These are phyloP conservation scores for Scytalidium sp. DNA, from an alignment of 2,329 filamentous ascomycete species.

Conservation along the genomic window DNA sequence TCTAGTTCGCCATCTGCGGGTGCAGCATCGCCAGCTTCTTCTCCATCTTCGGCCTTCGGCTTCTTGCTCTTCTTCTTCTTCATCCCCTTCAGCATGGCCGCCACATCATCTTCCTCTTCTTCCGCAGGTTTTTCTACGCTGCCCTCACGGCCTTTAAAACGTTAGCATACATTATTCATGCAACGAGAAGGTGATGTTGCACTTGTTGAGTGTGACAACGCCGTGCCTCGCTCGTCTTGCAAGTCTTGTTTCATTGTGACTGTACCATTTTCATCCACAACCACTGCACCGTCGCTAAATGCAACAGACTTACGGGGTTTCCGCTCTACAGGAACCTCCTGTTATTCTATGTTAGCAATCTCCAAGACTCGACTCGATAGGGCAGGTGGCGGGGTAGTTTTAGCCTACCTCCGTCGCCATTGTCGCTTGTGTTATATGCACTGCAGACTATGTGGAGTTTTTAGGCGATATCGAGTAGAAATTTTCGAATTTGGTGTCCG, in stretches of 20 bases:
- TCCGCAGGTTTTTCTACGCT: slow-evolving; percentile 26
- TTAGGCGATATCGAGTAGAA: not conserved
- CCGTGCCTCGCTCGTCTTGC: slow-evolving; percentile 73
- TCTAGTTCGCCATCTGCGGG: slow-evolving; percentile 47
- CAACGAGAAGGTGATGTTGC: slow-evolving; percentile 49
- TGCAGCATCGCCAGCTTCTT: slow-evolving; percentile 54
- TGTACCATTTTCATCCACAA: slow-evolving; percentile 87
- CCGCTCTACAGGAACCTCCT: slow-evolving; percentile 42
- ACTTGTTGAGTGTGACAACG: slow-evolving; percentile 74
- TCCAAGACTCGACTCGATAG: not conserved
- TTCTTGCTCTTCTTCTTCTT: slow-evolving; percentile 91
- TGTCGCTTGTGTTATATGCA: not conserved
- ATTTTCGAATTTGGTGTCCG: not conserved
- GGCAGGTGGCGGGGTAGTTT: not conserved
- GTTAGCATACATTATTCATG: not conserved
- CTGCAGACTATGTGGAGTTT: not conserved
- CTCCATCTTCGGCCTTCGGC: slow-evolving; percentile 60
- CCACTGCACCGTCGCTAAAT: slow-evolving; percentile 82
- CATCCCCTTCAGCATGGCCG: slow-evolving; percentile 64
- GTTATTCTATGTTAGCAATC: not conserved
- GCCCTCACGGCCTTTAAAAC: slow-evolving; percentile 32
- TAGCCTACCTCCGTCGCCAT: not conserved
- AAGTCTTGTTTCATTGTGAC: slow-evolving; percentile 73
- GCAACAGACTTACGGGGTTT: slow-evolving; percentile 91
- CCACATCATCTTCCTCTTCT: slow-evolving; percentile 52